Conservation (phyloP, 1,284 basidiomycete species). For the Sporisorium sorghi region DNA sequence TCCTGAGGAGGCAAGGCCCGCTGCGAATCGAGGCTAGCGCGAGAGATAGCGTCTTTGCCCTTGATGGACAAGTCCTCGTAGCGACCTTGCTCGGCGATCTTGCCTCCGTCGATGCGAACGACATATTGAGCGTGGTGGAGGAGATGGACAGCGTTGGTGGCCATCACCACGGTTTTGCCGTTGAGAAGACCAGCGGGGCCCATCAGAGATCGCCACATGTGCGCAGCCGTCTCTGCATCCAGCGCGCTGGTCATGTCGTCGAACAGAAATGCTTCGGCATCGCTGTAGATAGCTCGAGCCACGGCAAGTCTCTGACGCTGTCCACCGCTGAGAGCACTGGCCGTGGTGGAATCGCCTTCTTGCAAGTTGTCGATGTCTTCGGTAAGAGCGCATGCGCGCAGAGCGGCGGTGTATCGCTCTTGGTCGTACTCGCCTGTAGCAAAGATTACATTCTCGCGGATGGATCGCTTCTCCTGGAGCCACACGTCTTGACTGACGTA, state of each 20-base stretch:
- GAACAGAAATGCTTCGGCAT: constrained; percentile 56
- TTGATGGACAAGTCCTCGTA: constrained; percentile 51
- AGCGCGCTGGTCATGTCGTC: constrained; percentile 71
- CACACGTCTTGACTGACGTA: constrained; percentile 63
- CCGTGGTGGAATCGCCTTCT: constrained; percentile 60
- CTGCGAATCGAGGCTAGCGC: constrained; percentile 47
- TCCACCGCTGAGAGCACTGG: constrained; percentile 63
- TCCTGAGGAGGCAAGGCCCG: neutral
- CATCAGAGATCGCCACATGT: constrained; percentile 63
- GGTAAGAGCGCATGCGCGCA: constrained; percentile 59
- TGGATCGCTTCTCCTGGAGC: constrained; percentile 56
- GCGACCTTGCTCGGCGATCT: constrained; percentile 47
- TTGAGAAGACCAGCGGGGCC: constrained; percentile 38
- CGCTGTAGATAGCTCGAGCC: constrained; percentile 64
- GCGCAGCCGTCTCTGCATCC: constrained; percentile 76
- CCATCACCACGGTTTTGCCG: constrained; percentile 53
- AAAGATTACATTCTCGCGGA: constrained; percentile 64
- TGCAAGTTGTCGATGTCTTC: constrained; percentile 56
- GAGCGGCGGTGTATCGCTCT: constrained; percentile 50
- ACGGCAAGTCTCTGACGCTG: constrained; percentile 63
- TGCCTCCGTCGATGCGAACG: constrained; percentile 50
- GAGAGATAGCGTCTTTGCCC: constrained; percentile 51
- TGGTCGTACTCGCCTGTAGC: constrained; percentile 50
- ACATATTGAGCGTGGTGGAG: constrained; percentile 37
- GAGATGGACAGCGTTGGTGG: constrained; percentile 57